Evolutionary conservation across 2,329 filamentous ascomycete genomes (phyloP).

Genomic region (Diaporthe humulicola): DNA sequence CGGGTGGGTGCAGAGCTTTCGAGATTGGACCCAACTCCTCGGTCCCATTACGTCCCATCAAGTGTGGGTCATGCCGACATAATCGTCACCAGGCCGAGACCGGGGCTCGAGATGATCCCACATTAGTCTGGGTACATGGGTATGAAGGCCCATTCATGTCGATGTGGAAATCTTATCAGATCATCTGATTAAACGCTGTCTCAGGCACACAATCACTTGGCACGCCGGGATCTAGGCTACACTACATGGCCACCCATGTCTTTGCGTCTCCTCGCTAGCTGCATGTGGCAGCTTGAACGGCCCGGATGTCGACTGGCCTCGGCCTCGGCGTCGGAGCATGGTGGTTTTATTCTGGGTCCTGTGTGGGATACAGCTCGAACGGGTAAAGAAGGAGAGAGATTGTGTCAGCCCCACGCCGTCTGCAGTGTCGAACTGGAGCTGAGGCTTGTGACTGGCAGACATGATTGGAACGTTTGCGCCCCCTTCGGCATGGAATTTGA

Average conservation of each 20-base stretch:
- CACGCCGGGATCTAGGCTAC: constrained; percentile 9
- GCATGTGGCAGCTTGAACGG: constrained; percentile 26
- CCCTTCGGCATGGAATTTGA: background rate
- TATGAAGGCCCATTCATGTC: background rate
- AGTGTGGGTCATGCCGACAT: constrained; percentile 1
- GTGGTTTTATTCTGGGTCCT: background rate
- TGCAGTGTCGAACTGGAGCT: background rate
- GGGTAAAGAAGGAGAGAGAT: background rate
- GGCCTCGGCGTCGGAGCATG: constrained; percentile 1
- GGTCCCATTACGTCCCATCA: constrained; percentile 6
- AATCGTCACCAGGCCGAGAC: constrained; percentile 14
- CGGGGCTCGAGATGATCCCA: constrained; percentile 11
- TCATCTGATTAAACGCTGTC: constrained; percentile 58
- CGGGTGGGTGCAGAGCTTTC: background rate
- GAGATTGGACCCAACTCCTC: constrained; percentile 13
- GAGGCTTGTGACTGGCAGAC: background rate
- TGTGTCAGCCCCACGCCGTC: background rate
- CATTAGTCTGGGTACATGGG: background rate
- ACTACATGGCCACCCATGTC: constrained; percentile 10
- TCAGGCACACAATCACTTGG: constrained; percentile 11
- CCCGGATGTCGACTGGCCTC: constrained; percentile 1
- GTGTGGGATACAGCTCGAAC: background rate
- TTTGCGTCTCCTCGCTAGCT: constrained; percentile 27
- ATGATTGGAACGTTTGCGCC: background rate
- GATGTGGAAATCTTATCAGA: constrained; percentile 56